Conservation (phyloP, 495 filamentous ascomycete species). For the Penicillium samsonianum region DNA sequence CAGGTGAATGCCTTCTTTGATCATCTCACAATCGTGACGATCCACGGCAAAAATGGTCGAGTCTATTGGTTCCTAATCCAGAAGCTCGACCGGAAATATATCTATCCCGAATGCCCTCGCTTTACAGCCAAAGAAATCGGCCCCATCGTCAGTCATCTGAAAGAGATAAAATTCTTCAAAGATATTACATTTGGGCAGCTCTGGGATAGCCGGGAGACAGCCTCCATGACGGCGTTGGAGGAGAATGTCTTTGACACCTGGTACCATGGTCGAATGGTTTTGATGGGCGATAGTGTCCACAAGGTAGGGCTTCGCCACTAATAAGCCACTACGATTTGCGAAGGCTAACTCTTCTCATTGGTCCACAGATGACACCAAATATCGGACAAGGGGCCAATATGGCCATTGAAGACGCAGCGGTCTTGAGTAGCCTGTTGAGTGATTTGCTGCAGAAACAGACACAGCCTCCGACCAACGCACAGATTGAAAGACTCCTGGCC, state of each 20-base stretch:
- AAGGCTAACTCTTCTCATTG: slow-evolving; percentile 1
- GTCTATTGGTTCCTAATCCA: slow-evolving; percentile 38
- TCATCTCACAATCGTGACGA: slow-evolving; percentile 16
- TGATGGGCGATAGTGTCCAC: slow-evolving; percentile 32
- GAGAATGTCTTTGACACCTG: slow-evolving; percentile 28
- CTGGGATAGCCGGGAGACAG: slow-evolving; percentile 21
- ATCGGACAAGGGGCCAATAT: slow-evolving; percentile 34
- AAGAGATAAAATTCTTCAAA: slow-evolving; percentile 18
- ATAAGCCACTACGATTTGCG: not conserved
- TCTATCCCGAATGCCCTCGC: slow-evolving; percentile 37
- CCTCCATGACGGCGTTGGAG: slow-evolving; percentile 27
- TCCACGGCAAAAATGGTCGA: slow-evolving; percentile 21
- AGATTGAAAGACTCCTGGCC: not conserved
- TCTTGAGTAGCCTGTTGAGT: slow-evolving; percentile 17
- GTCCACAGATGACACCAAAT: slow-evolving; percentile 29
- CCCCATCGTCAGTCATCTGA: slow-evolving; percentile 6
- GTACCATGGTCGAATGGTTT: slow-evolving; percentile 24
- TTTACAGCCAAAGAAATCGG: slow-evolving; percentile 28
- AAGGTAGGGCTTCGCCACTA: slow-evolving; percentile 23
- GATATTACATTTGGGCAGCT: slow-evolving; percentile 23
- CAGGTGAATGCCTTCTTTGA: slow-evolving; percentile 22
- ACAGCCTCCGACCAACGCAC: not conserved
- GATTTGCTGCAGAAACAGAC: slow-evolving; percentile 1
- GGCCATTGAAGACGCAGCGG: slow-evolving; percentile 33
- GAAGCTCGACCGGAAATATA: slow-evolving; percentile 40